Percentiles rank a stretch among this genome's conserved stretches.
These are phyloP conservation scores for Cardamine chenopodiifolia DNA, from an alignment of 345 rosid species.

Conservation along the genomic window DNA sequence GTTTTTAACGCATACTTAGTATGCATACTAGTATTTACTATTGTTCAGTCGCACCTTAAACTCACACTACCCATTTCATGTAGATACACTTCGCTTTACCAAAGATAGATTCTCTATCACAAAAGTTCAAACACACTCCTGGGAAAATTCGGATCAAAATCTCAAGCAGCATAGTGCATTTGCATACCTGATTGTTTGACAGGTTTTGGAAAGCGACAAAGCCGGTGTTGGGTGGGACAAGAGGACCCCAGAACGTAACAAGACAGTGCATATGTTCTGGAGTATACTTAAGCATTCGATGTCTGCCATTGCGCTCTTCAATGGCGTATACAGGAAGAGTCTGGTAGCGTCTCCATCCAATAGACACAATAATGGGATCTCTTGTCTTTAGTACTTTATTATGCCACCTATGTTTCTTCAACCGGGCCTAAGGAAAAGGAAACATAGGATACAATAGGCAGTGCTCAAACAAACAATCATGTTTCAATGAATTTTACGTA, in stretches of 20 bases:
- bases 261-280: slow-evolving; percentile 97
- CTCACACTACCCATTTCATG: slow-evolving; percentile 20
- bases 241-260: slow-evolving; percentile 97
- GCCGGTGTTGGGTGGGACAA: slow-evolving; percentile 91
- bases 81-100: slow-evolving; percentile 12
- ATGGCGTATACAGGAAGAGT: slow-evolving; percentile 82
- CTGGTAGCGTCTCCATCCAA: slow-evolving; percentile 97
- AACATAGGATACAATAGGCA: slow-evolving; percentile 6
- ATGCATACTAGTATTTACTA: slow-evolving; percentile 19
- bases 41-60: slow-evolving; percentile 9
- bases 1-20: background rate
- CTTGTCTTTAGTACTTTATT: slow-evolving; percentile 81
- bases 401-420: slow-evolving; percentile 95
- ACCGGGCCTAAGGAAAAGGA: slow-evolving; percentile 57
- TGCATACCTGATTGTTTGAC: slow-evolving; percentile 72
- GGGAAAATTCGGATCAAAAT: background rate
- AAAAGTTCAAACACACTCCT: slow-evolving; percentile 20
- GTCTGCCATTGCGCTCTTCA: slow-evolving; percentile 86
- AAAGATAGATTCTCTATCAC: slow-evolving; percentile 20
- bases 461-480: background rate
- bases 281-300: slow-evolving; percentile 94
- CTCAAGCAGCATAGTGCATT: slow-evolving; percentile 21
- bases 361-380: slow-evolving; percentile 86
- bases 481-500: slow-evolving; percentile 3
- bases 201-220: slow-evolving; percentile 82